Evolutionary conservation across 1,139 yeast genomes (phyloP).

Genomic region (Nakaseomyces uthaithaninus): DNA sequence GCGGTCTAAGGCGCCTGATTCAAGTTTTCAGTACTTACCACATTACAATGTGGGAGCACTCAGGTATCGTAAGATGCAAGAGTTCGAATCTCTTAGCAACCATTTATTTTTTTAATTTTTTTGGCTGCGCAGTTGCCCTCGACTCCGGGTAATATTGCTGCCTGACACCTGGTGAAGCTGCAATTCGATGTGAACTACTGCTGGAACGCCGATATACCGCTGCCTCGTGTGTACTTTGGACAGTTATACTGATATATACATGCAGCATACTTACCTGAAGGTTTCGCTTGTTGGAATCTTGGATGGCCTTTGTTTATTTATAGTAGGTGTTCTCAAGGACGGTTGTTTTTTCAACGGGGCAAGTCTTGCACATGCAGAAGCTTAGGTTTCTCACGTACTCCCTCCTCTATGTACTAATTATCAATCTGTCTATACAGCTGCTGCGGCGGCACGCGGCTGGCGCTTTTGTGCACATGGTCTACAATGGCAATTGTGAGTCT

Average conservation of each 20-base stretch:
- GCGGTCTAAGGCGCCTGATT: slow-evolving; percentile 11
- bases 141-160: not conserved
- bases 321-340: too few species aligned
- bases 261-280: too few species aligned
- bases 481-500: not conserved
- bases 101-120: slow-evolving; percentile 6
- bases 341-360: not conserved
- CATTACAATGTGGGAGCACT: slow-evolving; percentile 9
- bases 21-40: slow-evolving; percentile 7
- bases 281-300: too few species aligned
- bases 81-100: slow-evolving; percentile 12
- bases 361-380: slow-evolving; percentile 1
- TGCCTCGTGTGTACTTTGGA: too few species aligned
- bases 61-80: slow-evolving; percentile 13
- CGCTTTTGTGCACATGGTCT: not conserved
- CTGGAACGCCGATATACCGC: too few species aligned
- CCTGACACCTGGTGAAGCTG: too few species aligned
- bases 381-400: not conserved
- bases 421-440: not conserved
- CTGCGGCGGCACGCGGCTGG: not conserved
- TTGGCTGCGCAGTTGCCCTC: not conserved
- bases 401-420: not conserved
- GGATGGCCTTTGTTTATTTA: too few species aligned
- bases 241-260: too few species aligned
- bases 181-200: too few species aligned